These are phyloP conservation scores for Aspergillus wentii DNA, from an alignment of 495 filamentous ascomycete genomes.

Conservation along the genomic window DNA sequence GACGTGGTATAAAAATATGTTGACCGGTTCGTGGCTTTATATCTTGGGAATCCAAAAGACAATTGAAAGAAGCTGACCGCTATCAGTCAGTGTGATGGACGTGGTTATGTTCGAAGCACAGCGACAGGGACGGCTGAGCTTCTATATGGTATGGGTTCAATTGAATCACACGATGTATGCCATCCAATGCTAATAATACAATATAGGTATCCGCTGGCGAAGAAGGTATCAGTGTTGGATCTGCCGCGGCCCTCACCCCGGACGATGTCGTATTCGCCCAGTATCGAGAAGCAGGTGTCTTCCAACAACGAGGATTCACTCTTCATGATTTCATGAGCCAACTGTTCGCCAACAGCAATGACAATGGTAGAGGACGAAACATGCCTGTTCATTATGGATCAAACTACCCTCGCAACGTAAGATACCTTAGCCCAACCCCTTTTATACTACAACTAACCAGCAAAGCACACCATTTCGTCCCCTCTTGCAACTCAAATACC, in stretches of 20 bases:
- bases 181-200: background rate
- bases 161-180: no score
- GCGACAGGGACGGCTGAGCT: constrained; percentile 75
- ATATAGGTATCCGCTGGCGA: constrained; percentile 79
- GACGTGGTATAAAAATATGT: constrained; percentile 64
- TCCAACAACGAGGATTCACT: constrained; percentile 83
- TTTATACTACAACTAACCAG: constrained; percentile 4
- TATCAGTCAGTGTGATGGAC: constrained; percentile 81
- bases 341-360: constrained; percentile 83
- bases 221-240: constrained; percentile 88
- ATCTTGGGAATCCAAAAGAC: background rate
- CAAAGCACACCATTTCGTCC: constrained; percentile 86
- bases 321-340: constrained; percentile 91
- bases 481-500: constrained; percentile 93
- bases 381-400: constrained; percentile 98
- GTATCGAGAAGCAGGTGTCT: constrained; percentile 90
- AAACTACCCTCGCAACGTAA: constrained; percentile 71
- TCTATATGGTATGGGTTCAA: constrained; percentile 91
- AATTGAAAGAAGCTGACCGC: constrained; percentile 10
- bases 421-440: constrained; percentile 12
- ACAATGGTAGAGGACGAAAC: constrained; percentile 78
- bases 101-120: constrained; percentile 90
- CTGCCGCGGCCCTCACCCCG: constrained; percentile 71
- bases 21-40: constrained; percentile 43
- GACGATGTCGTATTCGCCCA: constrained; percentile 91